phyloP scores from a whole-genome alignment of 202 grass and related monocot genomes.

The Hordeum pubiflorum region DNA sequence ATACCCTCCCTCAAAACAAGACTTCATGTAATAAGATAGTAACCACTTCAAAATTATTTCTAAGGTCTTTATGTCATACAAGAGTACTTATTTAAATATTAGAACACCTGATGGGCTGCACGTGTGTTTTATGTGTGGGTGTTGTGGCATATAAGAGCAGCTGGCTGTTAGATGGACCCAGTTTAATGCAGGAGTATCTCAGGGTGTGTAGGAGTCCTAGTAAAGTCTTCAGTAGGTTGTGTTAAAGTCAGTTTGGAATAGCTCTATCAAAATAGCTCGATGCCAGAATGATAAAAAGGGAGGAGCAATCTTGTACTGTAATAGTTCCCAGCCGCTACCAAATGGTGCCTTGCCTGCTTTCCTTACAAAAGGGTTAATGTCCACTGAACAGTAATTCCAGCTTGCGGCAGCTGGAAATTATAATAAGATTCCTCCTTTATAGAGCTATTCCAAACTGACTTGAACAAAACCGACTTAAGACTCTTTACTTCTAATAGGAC shows the following conservation, averaged over 20 bases:
- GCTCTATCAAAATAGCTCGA: too few relatives aligned
- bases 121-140: neutral
- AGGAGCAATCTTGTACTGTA: neutral
- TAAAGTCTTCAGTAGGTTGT: neutral
- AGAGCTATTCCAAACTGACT: neutral
- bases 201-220: neutral
- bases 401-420: neutral
- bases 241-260: neutral
- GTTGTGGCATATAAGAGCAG: neutral
- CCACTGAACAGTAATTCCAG: neutral
- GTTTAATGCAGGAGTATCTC: neutral
- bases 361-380: neutral
- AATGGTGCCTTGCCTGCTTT: neutral
- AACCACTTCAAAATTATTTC: neutral
- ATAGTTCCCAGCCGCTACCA: neutral
- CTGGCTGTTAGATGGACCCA: neutral
- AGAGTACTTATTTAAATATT: neutral
- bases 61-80: neutral
- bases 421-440: neutral
- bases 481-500: neutral
- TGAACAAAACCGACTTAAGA: neutral
- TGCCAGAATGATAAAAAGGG: too few relatives aligned
- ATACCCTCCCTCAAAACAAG: slow-evolving; percentile 4
- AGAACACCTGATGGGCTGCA: neutral
- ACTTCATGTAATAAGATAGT: neutral